Evolutionary conservation across 345 rosid genomes (phyloP), one percentile per base, ranked within the genome.

Genomic region (Populus davidiana): DNA sequence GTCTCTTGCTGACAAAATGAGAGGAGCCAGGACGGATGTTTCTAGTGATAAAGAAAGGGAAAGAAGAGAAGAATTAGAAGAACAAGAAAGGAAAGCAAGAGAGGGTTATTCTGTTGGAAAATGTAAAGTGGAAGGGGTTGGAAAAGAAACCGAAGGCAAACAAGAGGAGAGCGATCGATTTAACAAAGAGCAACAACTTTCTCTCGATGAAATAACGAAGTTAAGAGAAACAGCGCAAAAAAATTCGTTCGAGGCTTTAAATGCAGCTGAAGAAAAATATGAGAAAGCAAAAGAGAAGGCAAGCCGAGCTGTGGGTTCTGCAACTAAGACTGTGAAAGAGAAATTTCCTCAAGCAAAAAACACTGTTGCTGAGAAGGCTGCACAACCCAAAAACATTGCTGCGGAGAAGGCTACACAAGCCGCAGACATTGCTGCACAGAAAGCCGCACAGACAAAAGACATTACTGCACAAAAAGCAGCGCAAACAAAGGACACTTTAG

Each of bases 221-320:
- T 67, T 76, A 13, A 66, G 86, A 50, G 33, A 43, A n/a, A 7
- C 23, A 43, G 96, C 91, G 33, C 97, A 91, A 79, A 87, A 89
- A 82, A 86, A 75, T 41, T 86, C 93, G 0, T 71, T 80, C 77
- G 90, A 89, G 44, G 81, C 83, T 3, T 16, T 91, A 10, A 69
- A 75, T 43, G 91, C 85, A 23, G 91, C 90, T 0, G 86, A 91
- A 64, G 89, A 86, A 78, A 29, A 88, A 67, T 86, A 90, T 23
- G 86, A 89, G 82, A 84, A 84, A 68, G 88, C 87, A 0, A 87
- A 85, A 67, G 85, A 86, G 8, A 39, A 67, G 44, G 54, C 35
- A 5, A 2, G 8, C 23, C 39, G 23, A 67, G 81, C 9, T 6
- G 21, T n/a, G 47, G 27, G n/a, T 7, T 17, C 49, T 7, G 72